Evolutionary conservation across 768 basidiomycete genomes (phyloP).

Genomic region (Lactarius tabidus): DNA sequence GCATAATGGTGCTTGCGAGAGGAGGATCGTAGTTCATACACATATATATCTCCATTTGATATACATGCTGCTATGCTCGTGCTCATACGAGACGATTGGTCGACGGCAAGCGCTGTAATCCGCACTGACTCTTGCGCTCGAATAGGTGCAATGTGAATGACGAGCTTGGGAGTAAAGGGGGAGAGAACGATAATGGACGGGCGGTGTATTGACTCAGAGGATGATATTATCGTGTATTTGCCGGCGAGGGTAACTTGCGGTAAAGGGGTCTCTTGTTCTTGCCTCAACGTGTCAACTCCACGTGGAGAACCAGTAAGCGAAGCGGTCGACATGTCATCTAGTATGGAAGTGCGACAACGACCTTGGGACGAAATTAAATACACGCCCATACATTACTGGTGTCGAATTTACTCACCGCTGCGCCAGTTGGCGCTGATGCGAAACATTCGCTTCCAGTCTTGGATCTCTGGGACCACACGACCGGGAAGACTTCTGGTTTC

Average conservation of each 20-base stretch:
- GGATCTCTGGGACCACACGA: conserved; percentile 38
- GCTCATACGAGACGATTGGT: conserved; percentile 60
- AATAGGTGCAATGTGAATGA: conserved; percentile 43
- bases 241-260: conserved; percentile 23
- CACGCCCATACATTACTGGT: neutral
- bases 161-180: conserved; percentile 35
- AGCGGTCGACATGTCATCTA: conserved; percentile 11
- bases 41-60: conserved; percentile 62
- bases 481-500: conserved; percentile 57
- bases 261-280: conserved; percentile 18
- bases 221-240: conserved; percentile 18
- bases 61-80: conserved; percentile 51
- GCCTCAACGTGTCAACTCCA: neutral
- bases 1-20: conserved; percentile 44
- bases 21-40: conserved; percentile 52
- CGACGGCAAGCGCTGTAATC: conserved; percentile 66
- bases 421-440: conserved; percentile 80
- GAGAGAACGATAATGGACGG: conserved; percentile 53
- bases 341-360: conserved; percentile 42
- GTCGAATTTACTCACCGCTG: conserved; percentile 48
- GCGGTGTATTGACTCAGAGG: conserved; percentile 43
- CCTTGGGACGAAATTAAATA: conserved; percentile 39
- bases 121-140: conserved; percentile 32
- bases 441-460: conserved; percentile 87
- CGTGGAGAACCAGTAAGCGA: neutral